Evolutionary conservation across 225 moss, liverwort and hornwort genomes (phyloP).

Genomic region (Takakia lepidozioides): DNA sequence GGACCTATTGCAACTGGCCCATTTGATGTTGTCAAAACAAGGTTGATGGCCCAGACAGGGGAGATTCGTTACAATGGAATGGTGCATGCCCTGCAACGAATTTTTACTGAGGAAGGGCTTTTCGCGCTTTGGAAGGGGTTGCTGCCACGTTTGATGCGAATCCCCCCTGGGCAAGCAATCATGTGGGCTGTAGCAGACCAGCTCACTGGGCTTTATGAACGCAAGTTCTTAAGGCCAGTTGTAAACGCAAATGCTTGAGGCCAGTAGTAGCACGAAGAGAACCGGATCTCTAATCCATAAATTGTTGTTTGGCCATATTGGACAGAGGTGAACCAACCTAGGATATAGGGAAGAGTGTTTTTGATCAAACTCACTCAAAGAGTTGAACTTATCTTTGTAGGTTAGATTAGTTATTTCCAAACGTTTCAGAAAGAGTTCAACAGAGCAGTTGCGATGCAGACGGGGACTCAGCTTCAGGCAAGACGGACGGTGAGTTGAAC

Average conservation of each 20-base stretch:
- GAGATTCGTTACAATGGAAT: slow-evolving; percentile 66
- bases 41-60: slow-evolving; percentile 81
- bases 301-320: too few species aligned
- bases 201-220: slow-evolving; percentile 62
- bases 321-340: too few species aligned
- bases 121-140: slow-evolving; percentile 93
- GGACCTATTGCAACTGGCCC: slow-evolving; percentile 90
- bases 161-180: slow-evolving; percentile 96
- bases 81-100: slow-evolving; percentile 64
- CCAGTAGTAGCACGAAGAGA: too few species aligned
- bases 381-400: too few species aligned
- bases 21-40: slow-evolving; percentile 95
- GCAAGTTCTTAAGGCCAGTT: slow-evolving; percentile 23
- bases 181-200: slow-evolving; percentile 99
- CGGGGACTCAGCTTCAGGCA: too few species aligned
- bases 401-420: too few species aligned
- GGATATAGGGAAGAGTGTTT: too few species aligned
- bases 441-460: too few species aligned
- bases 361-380: too few species aligned
- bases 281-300: too few species aligned
- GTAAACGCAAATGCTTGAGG: neutral
- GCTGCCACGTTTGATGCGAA: slow-evolving; percentile 89
- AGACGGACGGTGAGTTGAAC: too few species aligned
- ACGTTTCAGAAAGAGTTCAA: too few species aligned
- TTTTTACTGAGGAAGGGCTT: slow-evolving; percentile 71